Evolutionary conservation across 2,329 filamentous ascomycete species (phyloP).

Genomic region (Aureobasidium vineae): DNA sequence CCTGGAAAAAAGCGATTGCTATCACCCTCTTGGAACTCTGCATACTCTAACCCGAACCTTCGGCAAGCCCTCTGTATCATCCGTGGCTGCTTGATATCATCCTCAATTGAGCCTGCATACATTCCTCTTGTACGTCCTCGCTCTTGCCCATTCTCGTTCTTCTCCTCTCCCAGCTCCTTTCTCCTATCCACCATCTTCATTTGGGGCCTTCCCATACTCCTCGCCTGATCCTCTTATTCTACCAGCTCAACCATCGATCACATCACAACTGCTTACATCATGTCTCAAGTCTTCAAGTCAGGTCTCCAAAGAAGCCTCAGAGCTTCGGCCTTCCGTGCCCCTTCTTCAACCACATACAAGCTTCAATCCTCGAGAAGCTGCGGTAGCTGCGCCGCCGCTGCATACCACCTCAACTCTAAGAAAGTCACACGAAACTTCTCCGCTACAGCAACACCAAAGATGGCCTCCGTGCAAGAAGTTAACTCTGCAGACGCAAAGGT

Average conservation of each 20-base stretch:
- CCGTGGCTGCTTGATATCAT: slow-evolving; percentile 20
- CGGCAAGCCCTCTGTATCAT: slow-evolving; percentile 7
- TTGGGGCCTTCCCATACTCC: neutral
- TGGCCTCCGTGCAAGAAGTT: slow-evolving; percentile 23
- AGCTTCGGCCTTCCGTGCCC: neutral
- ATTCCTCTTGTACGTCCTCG: slow-evolving; percentile 22
- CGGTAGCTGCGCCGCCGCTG: slow-evolving; percentile 14
- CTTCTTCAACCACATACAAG: slow-evolving; percentile 9
- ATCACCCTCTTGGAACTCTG: slow-evolving; percentile 15
- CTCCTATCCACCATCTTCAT: neutral
- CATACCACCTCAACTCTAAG: slow-evolving; percentile 24
- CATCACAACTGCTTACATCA: slow-evolving; percentile 17
- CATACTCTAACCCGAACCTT: slow-evolving; percentile 12
- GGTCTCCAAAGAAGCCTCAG: slow-evolving; percentile 20
- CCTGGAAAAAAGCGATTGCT: slow-evolving; percentile 16
- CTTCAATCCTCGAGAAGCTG: slow-evolving; percentile 21
- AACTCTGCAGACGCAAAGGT: slow-evolving; percentile 18
- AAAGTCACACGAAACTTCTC: slow-evolving; percentile 18
- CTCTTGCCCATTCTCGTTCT: neutral
- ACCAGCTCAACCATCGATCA: neutral
- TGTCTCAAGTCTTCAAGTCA: slow-evolving; percentile 21
- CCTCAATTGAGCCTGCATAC: slow-evolving; percentile 22
- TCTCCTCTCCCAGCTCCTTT: neutral
- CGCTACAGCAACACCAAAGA: slow-evolving; percentile 4
- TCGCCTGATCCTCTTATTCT: neutral